These are phyloP conservation scores for Xylaria multiplex DNA, from an alignment of 2,329 filamentous ascomycete species.

Conservation along the genomic window DNA sequence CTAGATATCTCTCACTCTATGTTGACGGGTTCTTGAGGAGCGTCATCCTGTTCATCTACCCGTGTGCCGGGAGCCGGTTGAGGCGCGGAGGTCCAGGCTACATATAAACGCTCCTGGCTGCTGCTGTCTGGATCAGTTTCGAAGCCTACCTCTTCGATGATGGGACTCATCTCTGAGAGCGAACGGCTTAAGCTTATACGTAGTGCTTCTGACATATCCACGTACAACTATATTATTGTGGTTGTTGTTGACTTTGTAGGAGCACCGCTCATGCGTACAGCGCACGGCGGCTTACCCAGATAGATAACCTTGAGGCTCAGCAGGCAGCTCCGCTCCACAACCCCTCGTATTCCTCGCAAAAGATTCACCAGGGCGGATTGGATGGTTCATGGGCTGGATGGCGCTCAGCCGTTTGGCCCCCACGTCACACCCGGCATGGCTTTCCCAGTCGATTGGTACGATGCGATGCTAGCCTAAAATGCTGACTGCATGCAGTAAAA, in stretches of 20 bases:
- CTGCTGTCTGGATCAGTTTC: not conserved
- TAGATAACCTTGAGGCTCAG: not conserved
- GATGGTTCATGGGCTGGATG: not conserved
- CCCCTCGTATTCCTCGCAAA: not conserved
- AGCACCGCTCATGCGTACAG: not conserved
- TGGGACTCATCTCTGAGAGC: not conserved
- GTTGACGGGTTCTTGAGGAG: not conserved
- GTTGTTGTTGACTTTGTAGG: not conserved
- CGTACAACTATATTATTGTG: not conserved
- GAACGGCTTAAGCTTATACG: not conserved
- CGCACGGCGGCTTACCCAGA: not conserved
- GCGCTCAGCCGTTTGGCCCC: slow-evolving; percentile 4
- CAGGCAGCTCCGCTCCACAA: slow-evolving; percentile 1
- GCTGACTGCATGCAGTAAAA: too few species aligned
- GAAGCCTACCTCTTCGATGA: not conserved
- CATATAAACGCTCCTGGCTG: slow-evolving; percentile 5
- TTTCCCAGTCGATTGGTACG: slow-evolving; percentile 3
- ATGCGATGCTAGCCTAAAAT: too few species aligned
- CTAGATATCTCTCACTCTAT: slow-evolving; percentile 7
- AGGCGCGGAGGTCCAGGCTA: slow-evolving; percentile 9
- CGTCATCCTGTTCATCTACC: not conserved
- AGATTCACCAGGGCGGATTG: not conserved
- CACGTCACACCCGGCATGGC: slow-evolving; percentile 1
- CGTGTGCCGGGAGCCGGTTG: not conserved
- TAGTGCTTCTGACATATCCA: not conserved